Evolutionary conservation across 345 rosid genomes (phyloP), one percentile per base, ranked within the genome.

Genomic region (Camelina hispida): DNA sequence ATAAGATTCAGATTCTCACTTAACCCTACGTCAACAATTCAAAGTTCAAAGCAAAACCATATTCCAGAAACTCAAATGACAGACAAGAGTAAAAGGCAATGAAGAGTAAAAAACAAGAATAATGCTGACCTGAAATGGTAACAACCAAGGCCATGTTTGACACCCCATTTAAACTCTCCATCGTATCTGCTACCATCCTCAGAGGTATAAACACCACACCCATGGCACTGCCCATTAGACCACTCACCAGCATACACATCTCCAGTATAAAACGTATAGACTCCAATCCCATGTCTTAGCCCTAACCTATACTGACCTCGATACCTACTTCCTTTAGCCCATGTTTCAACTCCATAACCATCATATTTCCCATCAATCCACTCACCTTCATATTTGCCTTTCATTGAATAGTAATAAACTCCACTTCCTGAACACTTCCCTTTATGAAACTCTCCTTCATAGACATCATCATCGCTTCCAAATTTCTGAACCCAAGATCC

Each of bases 221-320:
- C 96, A 64, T 89, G 96, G 40, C 87, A 82, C 81, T 87, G 92
- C 60, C 95, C 95, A 79, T 87, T 83, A 53, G 82, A 87, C 95
- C 92, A 89, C 48, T 87, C 95, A 43, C 92, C 95, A 37, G 86
- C 84, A 82, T 87, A 89, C 20, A 82, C 81, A 77, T 86, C 92
- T 12, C 95, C 95, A 3, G 88, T 87, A 55, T 81, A 86, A 66
- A 84, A 86, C 68, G 87, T 81, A 64, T 87, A 89, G 14, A 87
- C 82, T 43, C 95, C 95, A 56, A 85, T 75, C 16, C 95, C 95
- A 82, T 87, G 88, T 79, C 92, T 87, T 76, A 89, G 53, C 18
- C 95, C 92, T 69, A 78, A 84, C 82, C 87, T 83, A 73, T 86
- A 89, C 60, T 87, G 90, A 54, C 95, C 95, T 13, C 92, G 81